A percentile compares a stretch with the other conserved stretches of the same genome.
These are phyloP conservation scores for Zoysia japonica DNA, from an alignment of 176 grass and related monocot genomes.

Conservation along the genomic window DNA sequence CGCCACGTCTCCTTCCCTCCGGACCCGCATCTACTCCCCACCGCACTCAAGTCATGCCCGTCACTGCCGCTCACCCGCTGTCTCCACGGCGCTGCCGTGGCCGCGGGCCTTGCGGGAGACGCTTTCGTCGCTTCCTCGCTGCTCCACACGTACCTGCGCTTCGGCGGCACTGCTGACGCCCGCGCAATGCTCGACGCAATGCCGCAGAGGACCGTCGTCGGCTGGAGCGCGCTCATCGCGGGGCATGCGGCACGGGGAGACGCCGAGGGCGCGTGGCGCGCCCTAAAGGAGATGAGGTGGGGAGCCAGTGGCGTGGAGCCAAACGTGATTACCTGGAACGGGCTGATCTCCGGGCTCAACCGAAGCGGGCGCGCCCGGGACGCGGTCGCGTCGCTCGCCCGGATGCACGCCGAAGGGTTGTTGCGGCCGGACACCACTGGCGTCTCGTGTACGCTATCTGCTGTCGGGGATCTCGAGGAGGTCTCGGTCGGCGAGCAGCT, in stretches of 20 bases:
- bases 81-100: slow-evolving; percentile 50
- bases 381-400: slow-evolving; percentile 29
- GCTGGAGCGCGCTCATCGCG: slow-evolving; percentile 61
- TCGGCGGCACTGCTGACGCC: slow-evolving; percentile 35
- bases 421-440: slow-evolving; percentile 31
- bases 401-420: slow-evolving; percentile 60
- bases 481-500: slow-evolving; percentile 48
- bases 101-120: slow-evolving; percentile 36
- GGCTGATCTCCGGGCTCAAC: slow-evolving; percentile 61
- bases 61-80: slow-evolving; percentile 38
- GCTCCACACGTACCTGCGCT: slow-evolving; percentile 55
- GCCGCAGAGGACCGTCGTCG: slow-evolving; percentile 39
- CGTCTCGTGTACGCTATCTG: slow-evolving; percentile 57
- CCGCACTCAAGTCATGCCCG: slow-evolving; percentile 65
- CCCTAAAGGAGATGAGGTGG: slow-evolving; percentile 50
- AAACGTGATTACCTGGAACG: slow-evolving; percentile 72
- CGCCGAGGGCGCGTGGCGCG: slow-evolving; percentile 24
- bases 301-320: slow-evolving; percentile 33
- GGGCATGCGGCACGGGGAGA: slow-evolving; percentile 42
- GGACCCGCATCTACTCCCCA: slow-evolving; percentile 60
- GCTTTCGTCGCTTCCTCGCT: slow-evolving; percentile 65
- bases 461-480: slow-evolving; percentile 36
- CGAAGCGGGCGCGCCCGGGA: slow-evolving; percentile 43
- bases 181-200: slow-evolving; percentile 56
- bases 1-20: slow-evolving; percentile 58